Evolutionary conservation across 2,329 filamentous ascomycete species (phyloP), one percentile per base, ranked within the genome.

Genomic region (Aspergillus sp.): DNA sequence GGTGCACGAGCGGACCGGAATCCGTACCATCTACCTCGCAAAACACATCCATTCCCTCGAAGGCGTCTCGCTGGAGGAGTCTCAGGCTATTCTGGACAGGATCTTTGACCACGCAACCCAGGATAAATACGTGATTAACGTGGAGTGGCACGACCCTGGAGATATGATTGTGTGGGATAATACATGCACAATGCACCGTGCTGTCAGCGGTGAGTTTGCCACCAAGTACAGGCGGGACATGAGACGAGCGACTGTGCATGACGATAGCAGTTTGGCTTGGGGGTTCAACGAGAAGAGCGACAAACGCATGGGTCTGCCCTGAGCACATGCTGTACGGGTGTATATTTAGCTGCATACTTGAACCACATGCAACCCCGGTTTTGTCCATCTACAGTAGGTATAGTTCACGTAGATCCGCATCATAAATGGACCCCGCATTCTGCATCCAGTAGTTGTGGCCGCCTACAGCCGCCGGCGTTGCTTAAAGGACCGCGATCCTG

Each of bases 171-270:
- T 40, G 37, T 40, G 37, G 37, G 37, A 47, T n/a, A 47, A 47
- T 27, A 47, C 44, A 12, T 47, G 44, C 44, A 31, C 15, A 2
- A 47, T 47, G 44, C 44, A 47, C n/a, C 44, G 44, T 6, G 44
- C 21, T n/a, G 77, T 75, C 3, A 72, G 73, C 0, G 82, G 82
- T 0, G 65, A 67, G 0, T 84, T 81, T 62, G 75, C 76, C 53
- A 76, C 79, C 0, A 79, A 75, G 61, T 80, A 77, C 62, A 71
- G 66, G 57, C 71, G 82, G 35, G 84, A 86, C 66, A 76, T 86
- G 77, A 71, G 84, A 47, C 72, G 84, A 57, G 80, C 81, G 3
- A 86, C 83, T 0, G 82, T 85, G 1, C 79, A 85, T 65, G 83
- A 80, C 66, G 68, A 65, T 9, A 76, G 75, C 58, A 58, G 61